Conservation (phyloP, 352 stramenopile species). For the Lagenidium sp. region DNA sequence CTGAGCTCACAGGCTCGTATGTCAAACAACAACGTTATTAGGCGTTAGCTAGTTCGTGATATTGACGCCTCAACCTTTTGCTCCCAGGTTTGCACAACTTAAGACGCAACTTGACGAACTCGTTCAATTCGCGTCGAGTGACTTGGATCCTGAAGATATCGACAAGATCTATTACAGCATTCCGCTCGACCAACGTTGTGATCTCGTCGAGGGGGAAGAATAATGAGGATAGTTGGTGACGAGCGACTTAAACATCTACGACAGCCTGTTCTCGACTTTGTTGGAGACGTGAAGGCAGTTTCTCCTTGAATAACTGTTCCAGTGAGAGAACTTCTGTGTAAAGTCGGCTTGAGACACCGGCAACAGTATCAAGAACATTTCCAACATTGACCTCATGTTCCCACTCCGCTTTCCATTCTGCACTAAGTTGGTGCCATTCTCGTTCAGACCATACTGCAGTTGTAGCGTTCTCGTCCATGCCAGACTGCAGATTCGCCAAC, state of each 20-base stretch:
- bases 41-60: too few relatives aligned
- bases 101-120: conserved; percentile 27
- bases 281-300: conserved; percentile 50
- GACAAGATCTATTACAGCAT: conserved; percentile 43
- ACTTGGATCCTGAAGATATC: conserved; percentile 23
- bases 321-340: conserved; percentile 26
- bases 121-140: conserved; percentile 26
- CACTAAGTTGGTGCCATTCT: conserved; percentile 15
- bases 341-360: conserved; percentile 17
- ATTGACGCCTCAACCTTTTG: too few relatives aligned
- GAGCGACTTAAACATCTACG: conserved; percentile 44
- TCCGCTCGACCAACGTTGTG: conserved; percentile 21
- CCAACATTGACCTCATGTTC: conserved; percentile 19
- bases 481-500: conserved; percentile 2
- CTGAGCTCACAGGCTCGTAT: conserved; percentile 8
- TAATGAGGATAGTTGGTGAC: too few relatives aligned
- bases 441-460: conserved; percentile 13
- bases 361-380: conserved; percentile 16
- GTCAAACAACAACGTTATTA: too few relatives aligned
- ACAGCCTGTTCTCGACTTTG: conserved; percentile 62
- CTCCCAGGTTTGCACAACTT: conserved; percentile 27
- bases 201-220: background rate
- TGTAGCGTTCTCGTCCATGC: background rate
- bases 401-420: conserved; percentile 19
- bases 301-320: conserved; percentile 71